Base-by-base conservation (phyloP, 768 basidiomycete species). In the Stropharia rugosoannulata region DNA sequence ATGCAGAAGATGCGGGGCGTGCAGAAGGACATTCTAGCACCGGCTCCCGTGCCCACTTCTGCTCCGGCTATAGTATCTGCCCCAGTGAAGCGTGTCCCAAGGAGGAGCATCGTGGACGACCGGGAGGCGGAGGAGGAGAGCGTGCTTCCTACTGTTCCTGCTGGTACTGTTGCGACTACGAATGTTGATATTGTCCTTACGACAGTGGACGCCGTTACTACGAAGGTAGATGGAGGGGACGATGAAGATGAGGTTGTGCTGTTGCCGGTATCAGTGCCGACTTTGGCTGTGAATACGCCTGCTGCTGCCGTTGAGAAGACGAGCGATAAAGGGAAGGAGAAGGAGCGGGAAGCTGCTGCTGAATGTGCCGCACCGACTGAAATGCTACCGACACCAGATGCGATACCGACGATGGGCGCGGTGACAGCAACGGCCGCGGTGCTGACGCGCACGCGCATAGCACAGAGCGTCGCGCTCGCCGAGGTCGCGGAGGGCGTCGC, bases 91-190 rank as follows among this genome's bases (percentile, higher is more conserved):
- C 56, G 59, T 5, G 25, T 49, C 45, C 22, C 39, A 1, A 25
- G 45, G 36, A 11, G 22, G 10, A 44, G 45, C 10, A 39, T 56
- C 10, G 48, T 56, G 27, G 55, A 56, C 22, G 55, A 56, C n/a
- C 55, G 55, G 11, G 55, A 56, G 13, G 40, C 18, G 16, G 9
- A 16, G 10, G 32, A 16, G 25, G 15, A 16, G 41, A 48, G n/a
- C 12, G 18, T 12, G 19, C 46, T 42, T 16, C 49, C 54, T 22
- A 22, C 22, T 22, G 22, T 22, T 1, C 22, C 22, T 22, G 22
- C 22, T 22, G 22, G 22, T 22, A 22, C 1, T 51, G 16, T 13
- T 43, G 9, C 18, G 32, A 19, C n/a, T n/a, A n/a, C n/a, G n/a
- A n/a, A n/a, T n/a, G n/a, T n/a, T n/a, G n/a, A n/a, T n/a, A n/a